Base-by-base conservation (phyloP, 2,329 filamentous ascomycete species). In the Hymenoscyphus occultus region DNA sequence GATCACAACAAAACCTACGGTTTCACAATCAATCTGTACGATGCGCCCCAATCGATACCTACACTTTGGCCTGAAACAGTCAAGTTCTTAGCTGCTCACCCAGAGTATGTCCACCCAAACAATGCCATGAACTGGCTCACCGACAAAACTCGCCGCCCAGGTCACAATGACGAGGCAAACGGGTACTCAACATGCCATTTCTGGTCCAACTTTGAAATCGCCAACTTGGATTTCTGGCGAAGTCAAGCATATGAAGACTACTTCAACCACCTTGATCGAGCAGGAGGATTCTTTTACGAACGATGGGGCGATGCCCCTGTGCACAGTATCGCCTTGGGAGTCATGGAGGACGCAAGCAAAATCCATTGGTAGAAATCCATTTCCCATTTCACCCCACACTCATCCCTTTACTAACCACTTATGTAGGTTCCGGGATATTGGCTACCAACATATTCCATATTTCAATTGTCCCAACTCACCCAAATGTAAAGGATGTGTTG, bases 1-100 rank as follows among this genome's bases (percentile, higher is more conserved):
- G 95, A 99, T 79, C 87, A 96, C 81, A 97, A 99, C 83, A 97
- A 98, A 80, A 98, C 94, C 3, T 99, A 99, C 78, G 95, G 95
- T 69, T 99, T 98, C 81, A 98, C 94, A 69, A 96, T 99, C 80
- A 97, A 92, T 78, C 87, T 99, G 56, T 98, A 96, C 82, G 95
- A 99, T 78, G 89, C 90, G 39, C 92, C 95, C 13, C 83, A 92
- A 74, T 94, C 91, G 54, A 91, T 99, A 58, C 88, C 91, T 1
- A 90, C 87, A 0, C 83, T 99, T 35, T 99, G 95, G 95, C 94
- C 95, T n/a, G 92, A 97, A 78, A 98, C 94, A 0, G 81, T 89
- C 70, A 93, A 95, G 77, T 99, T 98, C 80, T 79, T 99, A 45
- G 87, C 91, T 31, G 87, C 93, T 68, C 90, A 97, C 74, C 90